These are phyloP conservation scores for Pyrenochaeta sp. DNA, from an alignment of 2,329 filamentous ascomycete species.

Conservation along the genomic window DNA sequence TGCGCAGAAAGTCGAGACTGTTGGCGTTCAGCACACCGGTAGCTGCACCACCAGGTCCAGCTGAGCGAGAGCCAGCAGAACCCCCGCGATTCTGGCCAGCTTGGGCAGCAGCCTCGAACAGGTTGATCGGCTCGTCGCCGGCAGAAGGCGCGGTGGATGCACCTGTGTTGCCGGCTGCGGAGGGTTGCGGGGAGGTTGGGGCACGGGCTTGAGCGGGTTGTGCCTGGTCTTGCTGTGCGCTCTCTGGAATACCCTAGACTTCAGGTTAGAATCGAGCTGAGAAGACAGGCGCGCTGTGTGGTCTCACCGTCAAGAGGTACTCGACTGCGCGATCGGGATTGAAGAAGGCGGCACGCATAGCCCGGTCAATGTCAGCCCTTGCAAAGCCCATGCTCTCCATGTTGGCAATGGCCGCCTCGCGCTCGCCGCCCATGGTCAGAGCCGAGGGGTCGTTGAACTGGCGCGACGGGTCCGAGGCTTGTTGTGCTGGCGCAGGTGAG, in stretches of 20 bases:
- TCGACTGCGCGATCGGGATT: conserved; percentile 98
- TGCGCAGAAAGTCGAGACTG: conserved; percentile 91
- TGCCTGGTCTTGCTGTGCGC: conserved; percentile 73
- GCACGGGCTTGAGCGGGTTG: conserved; percentile 54
- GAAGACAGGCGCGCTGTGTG: conserved; percentile 2
- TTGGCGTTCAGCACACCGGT: conserved; percentile 65
- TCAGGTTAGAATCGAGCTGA: conserved; percentile 28
- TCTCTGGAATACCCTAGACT: conserved; percentile 87
- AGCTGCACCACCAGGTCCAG: conserved; percentile 60
- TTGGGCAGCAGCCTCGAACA: conserved; percentile 92
- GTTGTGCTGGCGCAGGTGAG: conserved; percentile 58
- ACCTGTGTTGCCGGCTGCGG: conserved; percentile 57
- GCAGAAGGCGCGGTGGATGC: conserved; percentile 51
- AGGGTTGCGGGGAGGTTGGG: conserved; percentile 52
- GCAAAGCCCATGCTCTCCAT: conserved; percentile 99
- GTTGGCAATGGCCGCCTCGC: conserved; percentile 81
- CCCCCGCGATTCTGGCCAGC: conserved; percentile 63
- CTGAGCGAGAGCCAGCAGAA: conserved; percentile 54
- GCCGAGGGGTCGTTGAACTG: conserved; percentile 77
- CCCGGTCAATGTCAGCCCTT: conserved; percentile 85
- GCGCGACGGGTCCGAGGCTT: conserved; percentile 41
- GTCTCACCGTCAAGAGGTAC: conserved; percentile 84
- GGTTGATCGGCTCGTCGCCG: conserved; percentile 76
- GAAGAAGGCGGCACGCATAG: conserved; percentile 95
- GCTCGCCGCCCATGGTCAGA: conserved; percentile 85